Base-by-base conservation (phyloP, 2,329 filamentous ascomycete species). In the Penicillium sp. region DNA sequence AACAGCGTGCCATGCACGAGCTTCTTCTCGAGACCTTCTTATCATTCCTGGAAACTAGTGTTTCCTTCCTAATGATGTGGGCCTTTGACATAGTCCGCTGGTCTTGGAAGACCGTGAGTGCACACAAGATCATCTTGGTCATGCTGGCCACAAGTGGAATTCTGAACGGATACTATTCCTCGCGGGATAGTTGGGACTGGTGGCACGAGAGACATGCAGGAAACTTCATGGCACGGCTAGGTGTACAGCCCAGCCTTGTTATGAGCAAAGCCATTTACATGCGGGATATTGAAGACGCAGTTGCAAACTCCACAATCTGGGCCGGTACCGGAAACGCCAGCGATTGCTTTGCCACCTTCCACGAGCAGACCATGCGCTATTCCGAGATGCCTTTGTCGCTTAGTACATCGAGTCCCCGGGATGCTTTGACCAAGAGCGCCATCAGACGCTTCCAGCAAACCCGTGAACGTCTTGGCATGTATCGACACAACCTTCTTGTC, bases 201-300 rank as follows among this genome's bases (percentile, higher is more conserved):
- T 96, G 90, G 88, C 82, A 84, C 43, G 93, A 97, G 75, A 84
- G 91, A 55, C 87, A 84, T 57, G 91, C 92, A 1, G 83, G 82
- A 16, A 86, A 81, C 38, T 96, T 93, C 72, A 94, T 99, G 91
- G 79, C 80, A 33, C 82, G 87, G 12, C 77, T 97, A 14, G 93
- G 93, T 10, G 86, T 97, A 8, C 82, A 84, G 3, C 90, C 92
- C 8, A 88, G 95, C 63, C 74, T 82, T 19, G 83, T 88, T 59
- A 93, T 97, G 89, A 89, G 88, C 74, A 91, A 88, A 72, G 86
- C 90, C 9, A 85, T 99, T 26, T 96, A 94, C 69, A 75, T 97
- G 53, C 81, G 81, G 49, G 93, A 97, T 71, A 79, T 97, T 47
- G 87, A 91, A 56, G 84, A 88, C 59, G 85, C 83, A 16, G 76